Evolutionary conservation across 164 flowering plant species (phyloP), one percentile per base, ranked within the genome.

Genomic region (Tetrastigma voinierianum): DNA sequence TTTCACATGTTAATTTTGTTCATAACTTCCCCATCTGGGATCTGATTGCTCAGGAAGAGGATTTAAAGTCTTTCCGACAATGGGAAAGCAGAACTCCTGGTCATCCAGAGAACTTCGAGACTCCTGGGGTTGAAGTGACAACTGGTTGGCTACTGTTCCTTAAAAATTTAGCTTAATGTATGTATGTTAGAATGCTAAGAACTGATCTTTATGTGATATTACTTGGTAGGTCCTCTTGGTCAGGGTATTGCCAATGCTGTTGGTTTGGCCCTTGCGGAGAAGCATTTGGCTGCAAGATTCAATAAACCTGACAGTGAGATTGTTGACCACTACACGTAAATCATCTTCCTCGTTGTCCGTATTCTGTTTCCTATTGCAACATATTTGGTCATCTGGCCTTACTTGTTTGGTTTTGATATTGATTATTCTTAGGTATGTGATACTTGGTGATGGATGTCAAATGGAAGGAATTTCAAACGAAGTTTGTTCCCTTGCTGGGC

Each of bases 21-120:
- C 40, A 32, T 32, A 7, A 32, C 40, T 32, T 32, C 40, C 40
- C 8, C 40, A 4, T 32, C 40, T 32, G 40, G 40, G 40, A 32
- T 32, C 6, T 32, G 40, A 32, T 32, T 32, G 40, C 40, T 32
- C 40, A 32, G 40, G 40, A 88, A 69, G 97, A 93, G 24, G 99
- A 96, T 70, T 83, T 93, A 86, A 93, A 89, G 79, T 32, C 67
- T 20, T 96, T 96, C 88, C 87, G 99, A 51, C 99, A 96, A 70
- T 96, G 99, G 99, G 98, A 83, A 77, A 96, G 99, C 89, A 88
- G 16, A 65, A 93, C 92, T 4, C 99, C 99, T 18, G 99, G 99
- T 44, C 99, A 96, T 65, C 99, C 99, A 1, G 99, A 96, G 84
- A 90, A 96, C 80, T 93, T 93, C 74, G 98, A 96, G 90, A 96